Evolutionary conservation across 306 rosid genomes (phyloP), one percentile per base, ranked within the genome.

Genomic region (Lathyrus sativus): DNA sequence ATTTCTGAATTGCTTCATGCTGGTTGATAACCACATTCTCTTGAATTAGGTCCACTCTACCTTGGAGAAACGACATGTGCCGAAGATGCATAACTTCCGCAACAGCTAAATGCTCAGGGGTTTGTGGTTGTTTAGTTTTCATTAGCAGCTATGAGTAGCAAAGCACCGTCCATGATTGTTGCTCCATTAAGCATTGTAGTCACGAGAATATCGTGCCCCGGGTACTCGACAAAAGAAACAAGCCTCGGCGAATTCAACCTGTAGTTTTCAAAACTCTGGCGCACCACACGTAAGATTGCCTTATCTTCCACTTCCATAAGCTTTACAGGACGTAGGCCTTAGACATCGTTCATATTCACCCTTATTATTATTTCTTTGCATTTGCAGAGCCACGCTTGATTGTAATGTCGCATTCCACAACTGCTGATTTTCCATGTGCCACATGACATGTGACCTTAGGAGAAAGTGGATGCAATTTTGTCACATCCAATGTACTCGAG

Each of bases 151-250:
- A 92, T 92, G 50, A 92, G 88, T 63, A 92, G 90, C 62, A 90
- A 73, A 70, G 98, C 98, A 56, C 98, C 98, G 46, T 92, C 98
- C 98, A 92, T 92, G 74, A 92, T 92, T 26, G 96, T 96, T 14
- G 98, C 98, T 61, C 98, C 98, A 72, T 92, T 92, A 76, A 92
- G 96, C 98, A 92, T 92, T 31, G 98, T 92, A 79, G 98, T 96
- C 96, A 92, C 88, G 79, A 92, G 98, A 90, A 92, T 92, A 86
- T 92, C 98, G 9, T 92, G 98, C 49, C 98, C 98, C 31, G 96
- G 98, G 82, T 95, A 92, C 78, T 92, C 98, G 1, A 92, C 98
- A 80, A 92, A 92, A 38, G 98, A 92, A 28, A 92, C 96, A 19
- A 89, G 98, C 70, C 98, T 81, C 74, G 84, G 70, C 78, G 89